A percentile compares a stretch with the other conserved stretches of the same genome.
phyloP scores from a whole-genome alignment of 78 protist genomes.

The Dictyostelium firmibasis region DNA sequence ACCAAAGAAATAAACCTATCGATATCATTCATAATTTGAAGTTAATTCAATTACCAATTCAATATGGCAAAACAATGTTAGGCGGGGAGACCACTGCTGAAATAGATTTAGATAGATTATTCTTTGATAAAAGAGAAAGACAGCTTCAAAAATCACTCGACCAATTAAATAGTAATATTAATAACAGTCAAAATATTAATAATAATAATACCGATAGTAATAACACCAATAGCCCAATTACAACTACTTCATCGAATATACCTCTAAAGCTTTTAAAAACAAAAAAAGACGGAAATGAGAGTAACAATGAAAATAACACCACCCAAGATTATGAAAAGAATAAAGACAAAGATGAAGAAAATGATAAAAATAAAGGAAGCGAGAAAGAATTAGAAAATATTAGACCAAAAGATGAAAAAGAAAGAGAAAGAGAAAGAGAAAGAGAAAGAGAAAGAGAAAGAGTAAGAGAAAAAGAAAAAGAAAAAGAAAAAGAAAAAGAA shows the following conservation, averaged over 20 bases:
- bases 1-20: constrained; percentile 77
- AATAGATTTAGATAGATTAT: constrained; percentile 70
- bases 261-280: background rate
- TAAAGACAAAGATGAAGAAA: background rate
- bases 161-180: background rate
- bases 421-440: background rate
- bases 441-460: background rate
- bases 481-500: background rate
- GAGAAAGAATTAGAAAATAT: too few species aligned
- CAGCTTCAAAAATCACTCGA: background rate
- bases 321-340: background rate
- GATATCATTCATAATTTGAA: constrained; percentile 81
- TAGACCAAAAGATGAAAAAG: background rate
- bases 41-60: constrained; percentile 56
- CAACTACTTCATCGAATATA: background rate
- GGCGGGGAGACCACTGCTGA: constrained; percentile 71
- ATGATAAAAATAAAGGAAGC: background rate
- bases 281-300: background rate
- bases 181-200: background rate
- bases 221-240: background rate
- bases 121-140: constrained; percentile 68
- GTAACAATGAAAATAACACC: background rate
- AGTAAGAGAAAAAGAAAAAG: background rate
- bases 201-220: background rate
- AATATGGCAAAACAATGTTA: constrained; percentile 7